These are phyloP conservation scores for Sordariomycetes sp. DNA, from an alignment of 2,329 filamentous ascomycete species.

Conservation along the genomic window DNA sequence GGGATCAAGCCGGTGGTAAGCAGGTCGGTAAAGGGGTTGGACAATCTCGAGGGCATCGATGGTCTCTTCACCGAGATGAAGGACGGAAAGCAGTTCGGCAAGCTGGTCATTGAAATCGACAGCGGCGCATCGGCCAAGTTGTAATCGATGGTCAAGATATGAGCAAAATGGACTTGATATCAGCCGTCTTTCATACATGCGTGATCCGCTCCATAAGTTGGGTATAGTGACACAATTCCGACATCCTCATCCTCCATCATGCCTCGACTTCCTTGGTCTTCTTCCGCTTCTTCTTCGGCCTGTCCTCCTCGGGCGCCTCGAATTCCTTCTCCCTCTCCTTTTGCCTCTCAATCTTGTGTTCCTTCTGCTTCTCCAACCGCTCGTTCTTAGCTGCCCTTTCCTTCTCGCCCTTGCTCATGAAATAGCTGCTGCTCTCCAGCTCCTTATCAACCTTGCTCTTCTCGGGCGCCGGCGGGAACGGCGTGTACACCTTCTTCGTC, in stretches of 20 bases:
- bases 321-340: constrained; percentile 80
- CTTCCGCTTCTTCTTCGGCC: constrained; percentile 53
- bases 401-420: constrained; percentile 86
- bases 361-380: constrained; percentile 73
- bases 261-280: constrained; percentile 23
- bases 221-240: background rate
- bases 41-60: constrained; percentile 72
- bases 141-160: too few relatives aligned
- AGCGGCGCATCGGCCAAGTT: constrained; percentile 12
- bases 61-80: constrained; percentile 82
- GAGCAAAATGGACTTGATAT: too few relatives aligned
- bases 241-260: background rate
- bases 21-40: constrained; percentile 61
- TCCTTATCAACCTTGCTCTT: constrained; percentile 98
- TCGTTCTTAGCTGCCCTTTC: constrained; percentile 73
- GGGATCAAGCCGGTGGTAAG: constrained; percentile 72
- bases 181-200: too few relatives aligned
- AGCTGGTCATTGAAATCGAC: constrained; percentile 73
- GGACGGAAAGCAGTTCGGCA: constrained; percentile 79
- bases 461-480: constrained; percentile 92
- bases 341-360: constrained; percentile 82
- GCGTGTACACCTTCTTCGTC: constrained; percentile 87
- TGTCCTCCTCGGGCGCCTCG: constrained; percentile 72
- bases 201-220: too few relatives aligned
- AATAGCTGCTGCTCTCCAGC: constrained; percentile 97